Evolutionary conservation across 306 rosid species (phyloP), one percentile per base, ranked within the genome.

Genomic region (Bauhinia variegata): DNA sequence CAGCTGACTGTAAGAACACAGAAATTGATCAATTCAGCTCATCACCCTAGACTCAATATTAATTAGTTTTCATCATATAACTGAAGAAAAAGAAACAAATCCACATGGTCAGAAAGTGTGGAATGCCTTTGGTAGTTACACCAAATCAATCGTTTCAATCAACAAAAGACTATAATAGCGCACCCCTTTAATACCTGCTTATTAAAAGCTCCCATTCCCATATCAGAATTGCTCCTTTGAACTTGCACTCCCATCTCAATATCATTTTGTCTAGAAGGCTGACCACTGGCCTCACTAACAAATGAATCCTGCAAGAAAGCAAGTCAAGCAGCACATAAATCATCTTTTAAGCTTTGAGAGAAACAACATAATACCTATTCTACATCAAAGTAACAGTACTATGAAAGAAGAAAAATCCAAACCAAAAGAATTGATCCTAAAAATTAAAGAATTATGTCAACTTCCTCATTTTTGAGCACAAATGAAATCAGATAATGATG

Each of bases 201-300:
- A 79, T 91, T 88, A 77, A 91, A 91, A 66, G 83, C 67, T 31
- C 80, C 91, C 96, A 86, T 86, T 65, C 91, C 97, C 56, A 77
- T 31, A 73, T 86, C 89, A 37, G 82, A 65, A 64, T 73, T 70
- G 78, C 78, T 79, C 30, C 63, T 75, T 0, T 77, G 78, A 57
- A 54, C 74, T 53, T 71, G 95, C 53, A 74, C 80, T 72, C 96
- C 98, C 95, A 87, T 89, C 79, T 92, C 98, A 23, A 92, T 73
- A 78, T 92, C 98, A 70, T 61, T 68, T 78, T 74, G 82, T 79
- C 91, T 82, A 1, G 91, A 84, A 82, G 93, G 86, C 54, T 75
- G 92, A 1, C 79, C 88, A 65, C 43, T 82, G 63, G 69, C 85
- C 71, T 87, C 88, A 37, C 77, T 55, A 68, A 71, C 88, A 70